Evolutionary conservation across 768 basidiomycete species (phyloP), one percentile per base, ranked within the genome.

Genomic region (Mycena venus): DNA sequence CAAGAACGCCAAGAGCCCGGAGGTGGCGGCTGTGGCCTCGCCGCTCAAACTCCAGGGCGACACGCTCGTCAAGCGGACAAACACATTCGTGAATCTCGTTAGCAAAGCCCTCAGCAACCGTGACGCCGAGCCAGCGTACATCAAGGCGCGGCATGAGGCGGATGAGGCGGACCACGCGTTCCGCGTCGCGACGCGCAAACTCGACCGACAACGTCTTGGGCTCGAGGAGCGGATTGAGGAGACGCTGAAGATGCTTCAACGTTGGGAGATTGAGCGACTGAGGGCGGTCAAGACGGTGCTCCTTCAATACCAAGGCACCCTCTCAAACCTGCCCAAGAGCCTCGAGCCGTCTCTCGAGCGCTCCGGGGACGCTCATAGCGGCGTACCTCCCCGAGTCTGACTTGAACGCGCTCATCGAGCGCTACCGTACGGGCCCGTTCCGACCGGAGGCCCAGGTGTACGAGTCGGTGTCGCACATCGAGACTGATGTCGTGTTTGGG

Each of bases 361-460:
- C 38, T 94, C n/a, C 94, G 2, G 87, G 89, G 1, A 93, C 94
- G 1, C 88, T 96, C 59, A 89, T 97, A 75, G 90, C 95, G 36
- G 90, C 95, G 1, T 98, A 92, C 83, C 93, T 96, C 73, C 96
- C 97, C 3, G 96, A 98, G 74, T 91, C 92, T 1, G 97, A 97
- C 84, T 83, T 97, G 65, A 92, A 86, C 15, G 96, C 95, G 12
- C 89, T 98, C 61, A 96, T 98, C 73, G 97, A 98, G 82, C 93
- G 95, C 14, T 96, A 96, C 81, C 91, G 97, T 67, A 98, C 96
- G 1, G 97, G 97, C 0, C 94, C 97, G 0, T 99, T 98, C 92
- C 88, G 94, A 47, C 97, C 97, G 0, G 87, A 86, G 42, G 90
- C 97, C 0, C 95, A 96, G 66, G 86, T 97, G 12, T 99, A 96